Evolutionary conservation across 352 stramenopile species (phyloP).

Genomic region (Pythium biforme): DNA sequence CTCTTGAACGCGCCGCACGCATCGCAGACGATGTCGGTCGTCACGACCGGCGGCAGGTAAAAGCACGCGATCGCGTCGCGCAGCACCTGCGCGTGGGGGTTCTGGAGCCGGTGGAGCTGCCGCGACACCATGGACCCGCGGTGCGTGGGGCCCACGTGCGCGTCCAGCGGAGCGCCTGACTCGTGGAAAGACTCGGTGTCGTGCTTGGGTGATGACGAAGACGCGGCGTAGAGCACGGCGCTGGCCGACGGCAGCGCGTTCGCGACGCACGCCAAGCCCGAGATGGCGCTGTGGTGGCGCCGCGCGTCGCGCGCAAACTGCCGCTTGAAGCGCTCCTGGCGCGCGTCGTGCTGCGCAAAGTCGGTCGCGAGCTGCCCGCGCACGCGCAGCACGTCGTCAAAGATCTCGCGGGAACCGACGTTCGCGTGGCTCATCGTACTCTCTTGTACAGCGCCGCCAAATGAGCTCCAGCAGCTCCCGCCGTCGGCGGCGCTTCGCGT

Average conservation of each 20-base stretch:
- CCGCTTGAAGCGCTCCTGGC: constrained; percentile 54
- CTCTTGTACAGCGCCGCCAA: no score
- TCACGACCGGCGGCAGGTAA: constrained; percentile 41
- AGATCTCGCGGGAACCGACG: constrained; percentile 37
- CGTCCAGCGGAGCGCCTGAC: not conserved
- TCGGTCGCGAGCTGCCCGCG: constrained; percentile 37
- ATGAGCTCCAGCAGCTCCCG: no score
- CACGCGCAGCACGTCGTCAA: constrained; percentile 43
- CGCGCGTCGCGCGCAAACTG: constrained; percentile 51
- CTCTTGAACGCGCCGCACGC: constrained; percentile 46
- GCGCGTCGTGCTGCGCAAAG: constrained; percentile 43
- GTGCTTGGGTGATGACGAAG: not conserved
- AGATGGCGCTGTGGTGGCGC: constrained; percentile 52
- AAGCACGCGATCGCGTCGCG: constrained; percentile 42
- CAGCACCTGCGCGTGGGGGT: constrained; percentile 13
- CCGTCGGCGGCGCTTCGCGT: not conserved
- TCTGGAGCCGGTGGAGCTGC: constrained; percentile 20
- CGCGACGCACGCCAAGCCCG: constrained; percentile 32
- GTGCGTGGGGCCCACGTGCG: not conserved
- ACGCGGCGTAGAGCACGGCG: constrained; percentile 35
- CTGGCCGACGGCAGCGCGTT: constrained; percentile 29
- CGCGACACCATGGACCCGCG: constrained; percentile 13
- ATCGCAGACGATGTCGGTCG: constrained; percentile 55
- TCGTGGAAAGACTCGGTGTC: not conserved
- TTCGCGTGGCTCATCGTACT: constrained; percentile 14